A percentile compares a stretch with the other conserved stretches of the same genome.
These are phyloP conservation scores for Vitis hybrid DNA, from an alignment of 177 flowering plant genomes.

Conservation along the genomic window DNA sequence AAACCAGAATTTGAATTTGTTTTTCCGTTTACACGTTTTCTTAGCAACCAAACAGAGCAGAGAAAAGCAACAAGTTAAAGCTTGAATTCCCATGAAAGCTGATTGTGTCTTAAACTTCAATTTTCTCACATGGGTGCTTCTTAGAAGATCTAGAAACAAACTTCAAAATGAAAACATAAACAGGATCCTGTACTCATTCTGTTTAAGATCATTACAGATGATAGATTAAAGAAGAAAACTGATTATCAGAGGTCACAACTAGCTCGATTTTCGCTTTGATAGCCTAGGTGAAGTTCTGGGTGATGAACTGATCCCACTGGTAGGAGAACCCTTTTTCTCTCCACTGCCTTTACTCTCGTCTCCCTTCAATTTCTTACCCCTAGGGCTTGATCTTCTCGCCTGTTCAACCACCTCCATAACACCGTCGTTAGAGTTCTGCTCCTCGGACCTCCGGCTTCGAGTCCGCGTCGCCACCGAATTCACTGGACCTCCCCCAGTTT, in stretches of 20 bases:
- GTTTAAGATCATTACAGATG: not conserved
- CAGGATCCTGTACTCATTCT: not conserved
- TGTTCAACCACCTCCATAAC: conserved; percentile 18
- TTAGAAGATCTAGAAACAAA: not conserved
- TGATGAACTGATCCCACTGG: conserved; percentile 31
- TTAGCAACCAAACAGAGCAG: conserved; percentile 4
- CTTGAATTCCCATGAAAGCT: not conserved
- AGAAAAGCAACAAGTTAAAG: not conserved
- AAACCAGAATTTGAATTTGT: not conserved
- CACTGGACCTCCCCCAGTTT: not conserved
- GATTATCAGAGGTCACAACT: not conserved
- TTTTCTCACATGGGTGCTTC: not conserved
- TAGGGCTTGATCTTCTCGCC: not conserved
- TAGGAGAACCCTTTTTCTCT: not conserved
- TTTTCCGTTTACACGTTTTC: not conserved
- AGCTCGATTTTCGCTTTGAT: conserved; percentile 18
- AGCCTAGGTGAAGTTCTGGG: conserved; percentile 55
- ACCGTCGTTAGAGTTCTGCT: not conserved
- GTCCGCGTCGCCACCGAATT: conserved; percentile 10
- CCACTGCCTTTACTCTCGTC: not conserved
- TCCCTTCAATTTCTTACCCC: conserved; percentile 14
- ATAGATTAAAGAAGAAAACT: not conserved
- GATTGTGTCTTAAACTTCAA: not conserved
- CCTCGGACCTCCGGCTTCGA: conserved; percentile 4
- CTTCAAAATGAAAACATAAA: not conserved